Percentiles rank a stretch among this genome's conserved stretches.
Evolutionary conservation across 768 basidiomycete genomes (phyloP).

Genomic region (Pisolithus marmoratus): DNA sequence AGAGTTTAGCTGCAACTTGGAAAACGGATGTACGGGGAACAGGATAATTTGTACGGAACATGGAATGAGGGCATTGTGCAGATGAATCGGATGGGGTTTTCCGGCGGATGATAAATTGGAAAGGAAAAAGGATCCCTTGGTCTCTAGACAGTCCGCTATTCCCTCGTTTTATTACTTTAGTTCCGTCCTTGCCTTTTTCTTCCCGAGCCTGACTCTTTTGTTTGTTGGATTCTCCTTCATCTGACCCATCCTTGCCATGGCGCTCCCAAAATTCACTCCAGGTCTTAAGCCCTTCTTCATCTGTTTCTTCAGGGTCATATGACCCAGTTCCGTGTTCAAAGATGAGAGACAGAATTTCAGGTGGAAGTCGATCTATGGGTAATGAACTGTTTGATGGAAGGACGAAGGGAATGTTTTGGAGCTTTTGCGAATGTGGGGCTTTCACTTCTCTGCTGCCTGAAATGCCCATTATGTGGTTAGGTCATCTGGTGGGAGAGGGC

Average conservation of each 20-base stretch:
- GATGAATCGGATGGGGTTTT: constrained; percentile 6
- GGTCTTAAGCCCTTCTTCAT: too few species aligned
- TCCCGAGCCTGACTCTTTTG: too few species aligned
- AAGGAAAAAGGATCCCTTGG: too few species aligned
- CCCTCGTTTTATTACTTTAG: background rate
- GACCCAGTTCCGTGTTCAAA: constrained; percentile 38
- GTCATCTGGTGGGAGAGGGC: too few species aligned
- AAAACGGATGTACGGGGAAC: constrained; percentile 31
- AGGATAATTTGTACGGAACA: background rate
- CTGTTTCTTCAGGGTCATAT: too few species aligned
- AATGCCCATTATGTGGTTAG: background rate
- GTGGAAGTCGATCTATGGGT: constrained; percentile 48
- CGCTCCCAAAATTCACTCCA: too few species aligned
- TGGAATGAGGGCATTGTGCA: constrained; percentile 9
- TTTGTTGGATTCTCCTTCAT: too few species aligned
- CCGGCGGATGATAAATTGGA: too few species aligned
- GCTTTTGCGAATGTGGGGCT: constrained; percentile 4
- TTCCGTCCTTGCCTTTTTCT: constrained; percentile 5
- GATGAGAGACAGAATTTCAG: constrained; percentile 52
- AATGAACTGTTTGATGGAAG: constrained; percentile 38
- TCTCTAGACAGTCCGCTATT: too few species aligned
- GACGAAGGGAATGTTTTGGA: constrained; percentile 43
- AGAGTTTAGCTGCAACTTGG: constrained; percentile 40
- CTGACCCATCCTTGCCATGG: too few species aligned
- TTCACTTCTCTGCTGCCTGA: background rate